phyloP scores from a whole-genome alignment of 306 rosid species.

The Rosa lucieae region DNA sequence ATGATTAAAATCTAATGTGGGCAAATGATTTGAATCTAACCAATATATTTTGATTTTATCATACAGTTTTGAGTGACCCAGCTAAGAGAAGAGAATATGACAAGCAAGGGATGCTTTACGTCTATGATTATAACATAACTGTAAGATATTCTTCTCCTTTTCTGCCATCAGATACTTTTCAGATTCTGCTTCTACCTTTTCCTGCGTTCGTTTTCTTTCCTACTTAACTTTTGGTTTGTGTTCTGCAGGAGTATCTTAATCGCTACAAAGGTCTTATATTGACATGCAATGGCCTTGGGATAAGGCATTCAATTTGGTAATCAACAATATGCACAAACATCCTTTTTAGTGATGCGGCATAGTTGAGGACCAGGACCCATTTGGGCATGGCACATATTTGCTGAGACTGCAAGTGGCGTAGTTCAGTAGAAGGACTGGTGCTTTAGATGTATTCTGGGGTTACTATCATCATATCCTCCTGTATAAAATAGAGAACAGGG shows the following conservation, averaged over 20 bases:
- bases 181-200: not conserved
- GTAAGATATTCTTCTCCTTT: slow-evolving; percentile 50
- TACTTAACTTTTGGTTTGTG: slow-evolving; percentile 12
- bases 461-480: slow-evolving; percentile 5
- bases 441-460: slow-evolving; percentile 9
- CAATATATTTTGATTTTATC: slow-evolving; percentile 16
- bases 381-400: slow-evolving; percentile 3
- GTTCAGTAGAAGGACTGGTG: slow-evolving; percentile 18
- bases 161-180: not conserved
- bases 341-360: slow-evolving; percentile 29
- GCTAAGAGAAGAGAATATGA: slow-evolving; percentile 83
- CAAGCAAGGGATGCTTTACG: slow-evolving; percentile 72
- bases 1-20: not conserved
- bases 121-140: slow-evolving; percentile 69
- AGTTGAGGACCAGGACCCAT: not conserved
- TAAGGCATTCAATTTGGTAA: slow-evolving; percentile 80
- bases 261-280: slow-evolving; percentile 95
- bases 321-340: slow-evolving; percentile 20
- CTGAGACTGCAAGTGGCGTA: slow-evolving; percentile 37
- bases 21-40: slow-evolving; percentile 37
- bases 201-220: not conserved
- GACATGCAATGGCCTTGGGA: slow-evolving; percentile 97
- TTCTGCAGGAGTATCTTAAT: slow-evolving; percentile 82
- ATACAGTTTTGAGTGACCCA: slow-evolving; percentile 92
- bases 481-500: slow-evolving; percentile 20